These are phyloP conservation scores for Abelmoschus esculentus DNA, from an alignment of 345 rosid genomes.

Conservation along the genomic window DNA sequence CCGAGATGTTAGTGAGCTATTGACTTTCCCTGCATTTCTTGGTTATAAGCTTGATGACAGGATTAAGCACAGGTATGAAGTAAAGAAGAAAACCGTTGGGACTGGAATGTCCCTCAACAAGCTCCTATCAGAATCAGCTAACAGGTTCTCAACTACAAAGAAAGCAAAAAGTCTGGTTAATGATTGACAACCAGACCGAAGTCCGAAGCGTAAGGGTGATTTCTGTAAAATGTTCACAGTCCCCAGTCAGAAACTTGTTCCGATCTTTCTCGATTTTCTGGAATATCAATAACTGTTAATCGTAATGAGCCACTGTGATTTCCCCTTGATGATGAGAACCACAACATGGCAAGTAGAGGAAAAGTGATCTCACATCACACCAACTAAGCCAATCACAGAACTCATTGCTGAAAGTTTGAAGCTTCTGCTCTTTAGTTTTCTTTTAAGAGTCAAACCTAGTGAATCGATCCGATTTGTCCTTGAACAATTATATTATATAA, in stretches of 20 bases:
- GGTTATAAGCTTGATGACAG: conserved; percentile 77
- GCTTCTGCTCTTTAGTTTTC: neutral
- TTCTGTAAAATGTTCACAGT: neutral
- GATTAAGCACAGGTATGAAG: conserved; percentile 68
- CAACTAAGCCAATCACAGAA: neutral
- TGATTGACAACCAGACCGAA: conserved; percentile 13
- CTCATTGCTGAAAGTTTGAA: neutral
- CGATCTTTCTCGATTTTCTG: neutral
- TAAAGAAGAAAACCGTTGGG: conserved; percentile 42
- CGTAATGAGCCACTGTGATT: neutral
- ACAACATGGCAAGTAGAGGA: neutral
- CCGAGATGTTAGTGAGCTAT: conserved; percentile 56
- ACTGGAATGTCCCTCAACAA: conserved; percentile 64
- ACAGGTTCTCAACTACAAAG: conserved; percentile 34
- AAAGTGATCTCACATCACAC: neutral
- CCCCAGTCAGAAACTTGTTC: neutral
- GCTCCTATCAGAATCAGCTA: conserved; percentile 51
- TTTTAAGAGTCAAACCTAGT: neutral
- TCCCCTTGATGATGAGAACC: neutral
- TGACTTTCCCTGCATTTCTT: conserved; percentile 71
- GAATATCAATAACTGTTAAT: neutral
- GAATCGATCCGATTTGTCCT: neutral
- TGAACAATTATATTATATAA: neutral
- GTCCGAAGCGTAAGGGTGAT: neutral
- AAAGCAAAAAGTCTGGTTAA: conserved; percentile 23